Conservation (phyloP, 1,139 yeast species). For the Lodderomyces metapsilosis region DNA sequence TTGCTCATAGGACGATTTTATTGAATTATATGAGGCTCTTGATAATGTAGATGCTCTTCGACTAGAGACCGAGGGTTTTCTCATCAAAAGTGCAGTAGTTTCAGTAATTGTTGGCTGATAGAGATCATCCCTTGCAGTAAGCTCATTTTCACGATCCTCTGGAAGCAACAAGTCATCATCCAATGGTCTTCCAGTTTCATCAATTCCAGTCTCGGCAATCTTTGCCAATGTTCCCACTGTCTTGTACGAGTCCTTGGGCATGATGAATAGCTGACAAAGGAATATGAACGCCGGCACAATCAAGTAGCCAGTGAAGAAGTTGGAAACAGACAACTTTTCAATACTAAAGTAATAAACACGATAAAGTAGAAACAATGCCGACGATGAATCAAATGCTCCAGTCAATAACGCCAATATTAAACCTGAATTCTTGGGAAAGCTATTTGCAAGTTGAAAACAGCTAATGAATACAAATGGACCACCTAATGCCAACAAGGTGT, state of each 20-base stretch:
- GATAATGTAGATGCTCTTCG: constrained; percentile 41
- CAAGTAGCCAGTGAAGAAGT: constrained; percentile 66
- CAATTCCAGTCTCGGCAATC: constrained; percentile 67
- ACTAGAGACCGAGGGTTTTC: constrained; percentile 27
- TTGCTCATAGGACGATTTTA: constrained; percentile 63
- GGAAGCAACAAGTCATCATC: constrained; percentile 25
- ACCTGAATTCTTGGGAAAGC: constrained; percentile 43
- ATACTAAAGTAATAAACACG: constrained; percentile 57
- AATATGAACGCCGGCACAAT: constrained; percentile 74
- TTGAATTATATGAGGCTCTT: constrained; percentile 35
- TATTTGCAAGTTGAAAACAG: constrained; percentile 44
- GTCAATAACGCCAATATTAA: constrained; percentile 44
- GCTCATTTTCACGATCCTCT: constrained; percentile 22
- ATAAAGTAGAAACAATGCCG: constrained; percentile 45
- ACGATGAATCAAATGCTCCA: constrained; percentile 49
- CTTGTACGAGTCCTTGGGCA: constrained; percentile 79
- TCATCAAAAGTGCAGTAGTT: constrained; percentile 41
- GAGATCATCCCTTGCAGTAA: constrained; percentile 6
- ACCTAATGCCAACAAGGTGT: constrained; percentile 43
- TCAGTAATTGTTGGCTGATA: constrained; percentile 43
- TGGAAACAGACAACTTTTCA: constrained; percentile 32
- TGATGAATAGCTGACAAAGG: constrained; percentile 66
- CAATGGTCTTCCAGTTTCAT: constrained; percentile 57
- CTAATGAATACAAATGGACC: constrained; percentile 49
- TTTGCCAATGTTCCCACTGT: constrained; percentile 67